Evolutionary conservation across 2,329 filamentous ascomycete genomes (phyloP).

Genomic region (Xenosphaeropsis pyriputrescens): DNA sequence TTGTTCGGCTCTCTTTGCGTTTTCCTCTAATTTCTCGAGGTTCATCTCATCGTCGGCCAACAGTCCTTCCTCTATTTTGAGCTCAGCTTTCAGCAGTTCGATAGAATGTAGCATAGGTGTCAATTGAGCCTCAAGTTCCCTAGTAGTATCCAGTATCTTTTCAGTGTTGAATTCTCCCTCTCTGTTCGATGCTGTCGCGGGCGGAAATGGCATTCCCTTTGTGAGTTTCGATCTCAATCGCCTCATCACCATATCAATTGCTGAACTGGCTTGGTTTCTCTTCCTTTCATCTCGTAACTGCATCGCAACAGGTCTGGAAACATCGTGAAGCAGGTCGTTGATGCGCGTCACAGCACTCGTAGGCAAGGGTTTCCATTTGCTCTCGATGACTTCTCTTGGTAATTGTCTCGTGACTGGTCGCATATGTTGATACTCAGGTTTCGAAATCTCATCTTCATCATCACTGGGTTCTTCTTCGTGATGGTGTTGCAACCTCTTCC

Average conservation of each 20-base stretch:
- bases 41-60: constrained; percentile 39
- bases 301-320: constrained; percentile 46
- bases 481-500: too few species aligned
- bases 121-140: constrained; percentile 39
- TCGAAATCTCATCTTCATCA: background rate
- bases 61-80: constrained; percentile 36
- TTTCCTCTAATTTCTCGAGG: constrained; percentile 35
- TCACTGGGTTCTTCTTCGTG: background rate
- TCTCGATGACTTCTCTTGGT: constrained; percentile 48
- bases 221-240: constrained; percentile 41
- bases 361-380: constrained; percentile 51
- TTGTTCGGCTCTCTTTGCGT: constrained; percentile 37
- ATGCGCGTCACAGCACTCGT: constrained; percentile 37
- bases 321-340: constrained; percentile 38
- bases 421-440: constrained; percentile 32
- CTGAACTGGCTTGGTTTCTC: constrained; percentile 29
- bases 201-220: constrained; percentile 52
- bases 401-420: constrained; percentile 34
- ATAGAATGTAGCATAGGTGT: constrained; percentile 49
- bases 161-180: constrained; percentile 52
- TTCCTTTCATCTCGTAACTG: constrained; percentile 30
- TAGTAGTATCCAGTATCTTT: constrained; percentile 43
- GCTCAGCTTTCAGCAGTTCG: constrained; percentile 42
- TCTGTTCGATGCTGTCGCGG: constrained; percentile 30
- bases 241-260: constrained; percentile 37